phyloP scores from a whole-genome alignment of 2,329 filamentous ascomycete genomes.

The Neofusicoccum parvum region DNA sequence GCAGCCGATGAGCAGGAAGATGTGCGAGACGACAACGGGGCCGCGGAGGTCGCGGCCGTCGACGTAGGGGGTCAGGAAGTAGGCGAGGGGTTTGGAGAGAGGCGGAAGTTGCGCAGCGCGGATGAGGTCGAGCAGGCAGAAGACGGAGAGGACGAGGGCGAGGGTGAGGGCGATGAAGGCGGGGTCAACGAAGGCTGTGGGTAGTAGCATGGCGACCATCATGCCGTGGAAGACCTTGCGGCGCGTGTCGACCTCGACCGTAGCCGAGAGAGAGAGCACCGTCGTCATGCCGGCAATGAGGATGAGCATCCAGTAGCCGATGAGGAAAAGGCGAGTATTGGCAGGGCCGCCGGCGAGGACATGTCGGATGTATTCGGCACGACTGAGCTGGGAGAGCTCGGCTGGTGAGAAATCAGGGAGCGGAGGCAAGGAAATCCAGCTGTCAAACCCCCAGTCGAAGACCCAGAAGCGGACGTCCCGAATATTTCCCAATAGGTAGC shows the following conservation, averaged over 20 bases:
- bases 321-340: conserved; percentile 77
- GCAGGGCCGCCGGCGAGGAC: conserved; percentile 67
- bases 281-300: conserved; percentile 71
- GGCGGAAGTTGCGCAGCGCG: conserved; percentile 90
- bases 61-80: conserved; percentile 89
- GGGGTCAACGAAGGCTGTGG: conserved; percentile 83
- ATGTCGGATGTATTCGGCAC: conserved; percentile 66
- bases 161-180: conserved; percentile 79
- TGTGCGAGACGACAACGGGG: conserved; percentile 92
- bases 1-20: conserved; percentile 92
- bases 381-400: conserved; percentile 20
- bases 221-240: conserved; percentile 98
- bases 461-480: conserved; percentile 72
- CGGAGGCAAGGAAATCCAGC: conserved; percentile 74
- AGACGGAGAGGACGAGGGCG: conserved; percentile 76
- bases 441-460: conserved; percentile 66
- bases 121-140: conserved; percentile 85
- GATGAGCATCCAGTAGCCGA: conserved; percentile 71
- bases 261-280: conserved; percentile 68
- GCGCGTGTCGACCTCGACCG: conserved; percentile 91
- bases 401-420: conserved; percentile 34
- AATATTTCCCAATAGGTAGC: conserved; percentile 84
- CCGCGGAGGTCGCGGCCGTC: conserved; percentile 91
- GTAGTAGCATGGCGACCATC: conserved; percentile 95
- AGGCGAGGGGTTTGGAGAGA: conserved; percentile 79